phyloP scores from a whole-genome alignment of 306 rosid genomes.

The Rubus parviflorus region DNA sequence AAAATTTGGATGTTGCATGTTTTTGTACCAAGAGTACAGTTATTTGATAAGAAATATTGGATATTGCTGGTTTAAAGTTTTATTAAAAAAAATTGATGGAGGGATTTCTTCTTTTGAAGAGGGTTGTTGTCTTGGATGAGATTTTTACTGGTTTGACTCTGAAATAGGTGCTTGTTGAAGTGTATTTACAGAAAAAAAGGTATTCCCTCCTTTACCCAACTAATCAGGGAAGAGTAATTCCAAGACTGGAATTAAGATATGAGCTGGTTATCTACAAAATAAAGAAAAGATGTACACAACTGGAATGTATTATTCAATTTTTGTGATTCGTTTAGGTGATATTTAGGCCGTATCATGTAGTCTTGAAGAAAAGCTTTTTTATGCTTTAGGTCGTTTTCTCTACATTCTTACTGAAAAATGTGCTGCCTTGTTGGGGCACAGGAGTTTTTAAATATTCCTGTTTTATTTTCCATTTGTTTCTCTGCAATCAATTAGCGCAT shows the following conservation, averaged over 20 bases:
- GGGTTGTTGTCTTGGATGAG: background rate
- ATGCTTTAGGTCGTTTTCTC: conserved; percentile 6
- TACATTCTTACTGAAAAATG: background rate
- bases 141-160: background rate
- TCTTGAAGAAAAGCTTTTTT: background rate
- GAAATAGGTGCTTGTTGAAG: background rate
- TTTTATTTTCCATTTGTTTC: background rate
- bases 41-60: background rate
- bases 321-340: background rate
- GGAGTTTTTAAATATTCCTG: background rate
- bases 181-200: background rate
- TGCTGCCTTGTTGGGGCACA: background rate
- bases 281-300: background rate
- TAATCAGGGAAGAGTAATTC: no score
- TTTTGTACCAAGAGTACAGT: background rate
- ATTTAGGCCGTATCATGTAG: background rate
- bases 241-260: background rate
- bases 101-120: background rate
- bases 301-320: background rate
- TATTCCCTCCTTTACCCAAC: no score
- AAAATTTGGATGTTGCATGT: no score
- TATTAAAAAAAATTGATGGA: background rate
- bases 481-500: background rate
- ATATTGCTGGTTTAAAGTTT: background rate
- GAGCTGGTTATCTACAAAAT: background rate